These are phyloP conservation scores for Albugo laibachii DNA, from an alignment of 352 stramenopile species.

Conservation along the genomic window DNA sequence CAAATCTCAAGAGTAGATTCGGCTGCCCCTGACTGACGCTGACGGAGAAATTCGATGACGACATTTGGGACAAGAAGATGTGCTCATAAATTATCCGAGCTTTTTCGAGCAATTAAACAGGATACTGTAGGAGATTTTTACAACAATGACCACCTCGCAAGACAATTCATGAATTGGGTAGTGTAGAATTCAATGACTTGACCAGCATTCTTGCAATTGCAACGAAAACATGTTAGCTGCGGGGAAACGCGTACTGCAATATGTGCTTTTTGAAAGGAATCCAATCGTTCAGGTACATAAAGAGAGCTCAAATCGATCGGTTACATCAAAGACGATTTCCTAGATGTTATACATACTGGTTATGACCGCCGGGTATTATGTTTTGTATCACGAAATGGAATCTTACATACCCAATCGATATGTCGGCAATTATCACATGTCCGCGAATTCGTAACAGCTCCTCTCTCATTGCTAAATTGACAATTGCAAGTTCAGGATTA, in stretches of 20 bases:
- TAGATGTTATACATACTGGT: conserved; percentile 6
- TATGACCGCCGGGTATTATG: conserved; percentile 41
- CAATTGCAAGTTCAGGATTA: conserved; percentile 7
- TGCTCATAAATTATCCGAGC: too few species aligned
- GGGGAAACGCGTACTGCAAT: conserved; percentile 17
- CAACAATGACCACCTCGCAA: not conserved
- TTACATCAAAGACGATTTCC: not conserved
- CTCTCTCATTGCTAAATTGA: not conserved
- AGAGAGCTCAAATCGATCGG: not conserved
- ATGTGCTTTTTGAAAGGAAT: conserved; percentile 45
- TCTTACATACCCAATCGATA: conserved; percentile 38
- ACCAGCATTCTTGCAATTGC: too few species aligned
- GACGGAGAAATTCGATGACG: too few species aligned
- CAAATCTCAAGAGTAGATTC: too few species aligned
- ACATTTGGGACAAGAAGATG: too few species aligned
- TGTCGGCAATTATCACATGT: conserved; percentile 42
- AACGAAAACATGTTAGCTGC: too few species aligned
- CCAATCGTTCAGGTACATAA: conserved; percentile 32
- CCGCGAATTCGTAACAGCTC: not conserved
- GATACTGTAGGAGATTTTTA: too few species aligned
- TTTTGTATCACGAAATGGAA: conserved; percentile 49
- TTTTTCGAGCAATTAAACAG: too few species aligned
- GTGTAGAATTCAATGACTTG: too few species aligned
- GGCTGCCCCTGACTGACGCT: too few species aligned
- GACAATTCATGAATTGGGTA: not conserved